Evolutionary conservation across 2,329 filamentous ascomycete genomes (phyloP).

Genomic region (Penicillium sp.): DNA sequence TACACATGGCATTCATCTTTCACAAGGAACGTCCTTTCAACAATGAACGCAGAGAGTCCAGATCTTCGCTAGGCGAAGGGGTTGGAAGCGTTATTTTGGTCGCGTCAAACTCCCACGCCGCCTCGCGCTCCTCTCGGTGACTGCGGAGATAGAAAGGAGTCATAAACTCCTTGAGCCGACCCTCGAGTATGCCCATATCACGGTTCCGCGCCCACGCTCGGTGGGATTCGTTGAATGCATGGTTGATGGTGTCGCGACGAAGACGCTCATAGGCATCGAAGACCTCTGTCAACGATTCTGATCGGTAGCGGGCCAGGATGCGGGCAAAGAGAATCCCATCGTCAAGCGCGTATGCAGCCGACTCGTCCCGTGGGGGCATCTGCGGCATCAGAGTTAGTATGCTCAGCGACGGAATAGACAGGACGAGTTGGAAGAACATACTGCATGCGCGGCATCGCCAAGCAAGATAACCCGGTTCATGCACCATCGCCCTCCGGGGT

Average conservation of each 20-base stretch:
- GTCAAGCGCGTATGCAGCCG: slow-evolving; percentile 46
- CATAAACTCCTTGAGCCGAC: slow-evolving; percentile 40
- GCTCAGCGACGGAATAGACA: background rate
- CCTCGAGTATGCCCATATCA: slow-evolving; percentile 38
- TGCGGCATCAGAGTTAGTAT: slow-evolving; percentile 19
- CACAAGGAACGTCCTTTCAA: slow-evolving; percentile 20
- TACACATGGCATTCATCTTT: slow-evolving; percentile 2
- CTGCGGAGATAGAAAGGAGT: slow-evolving; percentile 37
- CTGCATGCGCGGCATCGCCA: slow-evolving; percentile 50
- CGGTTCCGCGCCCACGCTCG: slow-evolving; percentile 42
- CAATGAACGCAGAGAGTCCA: slow-evolving; percentile 27
- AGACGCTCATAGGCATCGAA: slow-evolving; percentile 42
- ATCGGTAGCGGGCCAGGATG: slow-evolving; percentile 35
- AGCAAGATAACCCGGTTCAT: slow-evolving; percentile 43
- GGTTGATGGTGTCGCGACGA: slow-evolving; percentile 38
- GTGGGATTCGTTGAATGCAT: slow-evolving; percentile 40
- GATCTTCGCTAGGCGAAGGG: slow-evolving; percentile 22
- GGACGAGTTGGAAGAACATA: slow-evolving; percentile 25
- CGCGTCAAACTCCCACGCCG: slow-evolving; percentile 40
- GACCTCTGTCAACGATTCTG: slow-evolving; percentile 30
- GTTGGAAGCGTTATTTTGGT: slow-evolving; percentile 33
- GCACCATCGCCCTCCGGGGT: slow-evolving; percentile 39
- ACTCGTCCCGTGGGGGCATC: slow-evolving; percentile 51
- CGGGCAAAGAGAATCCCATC: slow-evolving; percentile 46
- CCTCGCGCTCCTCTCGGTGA: slow-evolving; percentile 27